Conservation (phyloP, 768 basidiomycete genomes). For the Tremella mesenterica region DNA sequence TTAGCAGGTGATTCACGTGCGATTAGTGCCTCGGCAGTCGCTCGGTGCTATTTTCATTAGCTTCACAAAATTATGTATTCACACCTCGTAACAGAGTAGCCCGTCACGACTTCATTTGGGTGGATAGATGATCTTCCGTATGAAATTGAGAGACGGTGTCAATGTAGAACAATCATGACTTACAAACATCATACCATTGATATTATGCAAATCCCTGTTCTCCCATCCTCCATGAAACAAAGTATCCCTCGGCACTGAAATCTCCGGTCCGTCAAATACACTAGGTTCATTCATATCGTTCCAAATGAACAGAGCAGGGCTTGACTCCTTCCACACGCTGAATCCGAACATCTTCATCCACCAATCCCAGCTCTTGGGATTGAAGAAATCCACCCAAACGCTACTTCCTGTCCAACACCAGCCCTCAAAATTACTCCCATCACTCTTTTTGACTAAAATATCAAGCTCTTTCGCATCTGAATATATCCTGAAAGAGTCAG, state of each 20-base stretch:
- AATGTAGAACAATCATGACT: conserved; percentile 13
- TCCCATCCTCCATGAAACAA: conserved; percentile 95
- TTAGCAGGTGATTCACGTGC: conserved; percentile 64
- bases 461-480: conserved; percentile 71
- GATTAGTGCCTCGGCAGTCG: conserved; percentile 67
- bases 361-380: conserved; percentile 79
- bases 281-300: conserved; percentile 99
- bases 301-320: conserved; percentile 83
- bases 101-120: no score
- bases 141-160: no score
- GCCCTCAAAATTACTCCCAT: conserved; percentile 73
- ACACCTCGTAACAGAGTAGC: no score
- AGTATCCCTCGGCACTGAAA: conserved; percentile 65
- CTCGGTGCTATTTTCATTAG: not conserved
- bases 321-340: conserved; percentile 52
- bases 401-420: conserved; percentile 98
- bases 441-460: conserved; percentile 70
- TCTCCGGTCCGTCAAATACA: conserved; percentile 98
- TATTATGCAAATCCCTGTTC: conserved; percentile 92
- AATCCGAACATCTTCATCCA: conserved; percentile 77
- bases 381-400: conserved; percentile 96
- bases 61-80: no score
- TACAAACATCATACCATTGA: conserved; percentile 83
- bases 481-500: conserved; percentile 69
- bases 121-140: no score